A percentile compares a stretch with the other conserved stretches of the same genome.
Evolutionary conservation across 805 yeast genomes (phyloP).

Genomic region (Wickerhamiella shivajii): DNA sequence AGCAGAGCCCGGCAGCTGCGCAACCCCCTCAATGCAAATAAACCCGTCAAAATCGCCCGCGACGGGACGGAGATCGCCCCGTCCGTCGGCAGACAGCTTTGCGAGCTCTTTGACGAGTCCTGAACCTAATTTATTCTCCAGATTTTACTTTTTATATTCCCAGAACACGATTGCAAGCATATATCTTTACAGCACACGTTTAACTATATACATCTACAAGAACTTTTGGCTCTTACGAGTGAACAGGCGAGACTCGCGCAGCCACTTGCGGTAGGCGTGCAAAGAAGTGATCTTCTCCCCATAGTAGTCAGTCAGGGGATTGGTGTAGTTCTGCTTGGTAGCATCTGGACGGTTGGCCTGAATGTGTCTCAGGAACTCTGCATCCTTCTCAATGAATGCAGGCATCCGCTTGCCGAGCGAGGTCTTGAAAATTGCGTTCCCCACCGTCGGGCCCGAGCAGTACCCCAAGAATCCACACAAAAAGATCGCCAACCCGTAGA

Average conservation of each 20-base stretch:
- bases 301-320: slow-evolving; percentile 97
- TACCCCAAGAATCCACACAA: slow-evolving; percentile 66
- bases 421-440: slow-evolving; percentile 48
- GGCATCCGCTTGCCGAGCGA: slow-evolving; percentile 12
- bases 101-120: slow-evolving; percentile 22
- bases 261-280: slow-evolving; percentile 84
- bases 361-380: slow-evolving; percentile 58
- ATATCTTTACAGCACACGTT: not conserved
- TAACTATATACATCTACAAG: slow-evolving; percentile 14
- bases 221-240: slow-evolving; percentile 24
- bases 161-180: too few relatives aligned
- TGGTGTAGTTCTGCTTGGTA: slow-evolving; percentile 64
- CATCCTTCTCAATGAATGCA: slow-evolving; percentile 38
- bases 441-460: slow-evolving; percentile 68
- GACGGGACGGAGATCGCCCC: slow-evolving; percentile 32
- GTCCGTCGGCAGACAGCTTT: slow-evolving; percentile 21
- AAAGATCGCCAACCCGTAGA: slow-evolving; percentile 58
- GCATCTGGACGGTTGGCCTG: slow-evolving; percentile 82
- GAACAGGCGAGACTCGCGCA: slow-evolving; percentile 87
- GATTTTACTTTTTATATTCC: too few relatives aligned
- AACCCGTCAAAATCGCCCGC: slow-evolving; percentile 30
- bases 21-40: slow-evolving; percentile 26
- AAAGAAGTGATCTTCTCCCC: slow-evolving; percentile 89
- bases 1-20: slow-evolving; percentile 22
- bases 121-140: too few relatives aligned